A percentile compares a stretch with the other conserved stretches of the same genome.
Evolutionary conservation across 108 stramenopile genomes (phyloP).

Genomic region (Nitzschia palea): DNA sequence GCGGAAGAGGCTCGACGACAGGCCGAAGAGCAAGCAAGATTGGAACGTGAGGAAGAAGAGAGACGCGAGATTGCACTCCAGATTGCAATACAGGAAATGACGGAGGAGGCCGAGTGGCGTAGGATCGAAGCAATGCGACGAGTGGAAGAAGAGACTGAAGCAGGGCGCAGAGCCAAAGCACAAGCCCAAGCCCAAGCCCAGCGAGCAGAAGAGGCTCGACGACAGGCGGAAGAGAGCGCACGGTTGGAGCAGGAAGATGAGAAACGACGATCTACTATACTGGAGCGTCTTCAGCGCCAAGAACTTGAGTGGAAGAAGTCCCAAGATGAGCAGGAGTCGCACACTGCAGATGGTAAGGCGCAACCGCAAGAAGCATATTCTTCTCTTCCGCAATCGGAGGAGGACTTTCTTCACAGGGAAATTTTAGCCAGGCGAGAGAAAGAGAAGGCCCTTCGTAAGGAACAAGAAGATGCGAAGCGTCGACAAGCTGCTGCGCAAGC

Average conservation of each 20-base stretch:
- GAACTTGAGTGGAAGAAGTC: no score
- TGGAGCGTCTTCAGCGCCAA: no score
- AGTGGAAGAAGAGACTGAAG: conserved; percentile 2
- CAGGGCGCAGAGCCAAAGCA: background rate
- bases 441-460: background rate
- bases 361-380: no score
- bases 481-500: background rate
- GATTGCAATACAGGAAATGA: background rate
- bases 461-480: background rate
- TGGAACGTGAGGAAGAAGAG: background rate
- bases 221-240: background rate
- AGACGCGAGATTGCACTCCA: background rate
- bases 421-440: background rate
- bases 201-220: background rate
- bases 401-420: no score
- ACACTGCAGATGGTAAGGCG: no score
- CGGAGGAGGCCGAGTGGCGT: background rate
- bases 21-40: background rate
- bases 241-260: background rate
- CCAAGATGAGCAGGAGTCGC: no score
- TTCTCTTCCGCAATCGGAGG: no score
- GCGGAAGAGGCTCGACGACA: background rate
- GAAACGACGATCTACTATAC: no score
- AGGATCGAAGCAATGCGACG: background rate
- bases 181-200: background rate